phyloP scores from a whole-genome alignment of 768 basidiomycete species.

The Psilocybe subaeruginosa region DNA sequence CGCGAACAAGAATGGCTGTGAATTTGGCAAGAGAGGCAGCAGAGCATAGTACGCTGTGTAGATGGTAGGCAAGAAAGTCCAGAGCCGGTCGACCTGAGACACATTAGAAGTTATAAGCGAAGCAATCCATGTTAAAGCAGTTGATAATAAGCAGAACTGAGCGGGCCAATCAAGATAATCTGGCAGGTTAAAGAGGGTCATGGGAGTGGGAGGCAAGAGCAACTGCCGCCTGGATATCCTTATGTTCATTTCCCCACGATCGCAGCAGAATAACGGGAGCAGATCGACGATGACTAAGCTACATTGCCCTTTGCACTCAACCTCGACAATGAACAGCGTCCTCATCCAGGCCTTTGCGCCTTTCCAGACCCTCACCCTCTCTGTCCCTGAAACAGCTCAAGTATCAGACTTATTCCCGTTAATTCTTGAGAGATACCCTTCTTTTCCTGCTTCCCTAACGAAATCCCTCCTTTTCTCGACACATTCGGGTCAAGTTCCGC shows the following conservation, averaged over 20 bases:
- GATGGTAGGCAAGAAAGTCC: conserved; percentile 79
- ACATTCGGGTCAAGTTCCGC: conserved; percentile 37
- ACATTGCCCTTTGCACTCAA: conserved; percentile 28
- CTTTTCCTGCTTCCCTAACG: conserved; percentile 34
- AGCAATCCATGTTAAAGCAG: conserved; percentile 52
- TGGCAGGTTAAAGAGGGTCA: conserved; percentile 32
- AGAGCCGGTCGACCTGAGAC: conserved; percentile 85
- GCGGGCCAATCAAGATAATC: conserved; percentile 62
- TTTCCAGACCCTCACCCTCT: conserved; percentile 42
- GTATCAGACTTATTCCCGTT: conserved; percentile 33
- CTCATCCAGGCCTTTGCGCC: conserved; percentile 38
- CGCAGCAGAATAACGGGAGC: neutral
- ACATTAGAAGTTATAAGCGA: conserved; percentile 78
- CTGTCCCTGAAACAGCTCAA: conserved; percentile 29
- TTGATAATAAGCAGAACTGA: conserved; percentile 57
- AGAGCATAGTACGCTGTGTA: conserved; percentile 86
- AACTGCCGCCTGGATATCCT: neutral
- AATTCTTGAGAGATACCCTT: conserved; percentile 37
- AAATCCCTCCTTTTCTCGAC: conserved; percentile 38
- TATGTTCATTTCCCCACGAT: conserved; percentile 7
- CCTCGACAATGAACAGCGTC: conserved; percentile 32
- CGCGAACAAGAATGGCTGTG: conserved; percentile 41
- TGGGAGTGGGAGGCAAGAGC: conserved; percentile 10
- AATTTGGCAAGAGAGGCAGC: conserved; percentile 58
- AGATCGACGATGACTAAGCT: conserved; percentile 21